phyloP scores from a whole-genome alignment of 805 yeast genomes.

The Pichia gijzeniarum region DNA sequence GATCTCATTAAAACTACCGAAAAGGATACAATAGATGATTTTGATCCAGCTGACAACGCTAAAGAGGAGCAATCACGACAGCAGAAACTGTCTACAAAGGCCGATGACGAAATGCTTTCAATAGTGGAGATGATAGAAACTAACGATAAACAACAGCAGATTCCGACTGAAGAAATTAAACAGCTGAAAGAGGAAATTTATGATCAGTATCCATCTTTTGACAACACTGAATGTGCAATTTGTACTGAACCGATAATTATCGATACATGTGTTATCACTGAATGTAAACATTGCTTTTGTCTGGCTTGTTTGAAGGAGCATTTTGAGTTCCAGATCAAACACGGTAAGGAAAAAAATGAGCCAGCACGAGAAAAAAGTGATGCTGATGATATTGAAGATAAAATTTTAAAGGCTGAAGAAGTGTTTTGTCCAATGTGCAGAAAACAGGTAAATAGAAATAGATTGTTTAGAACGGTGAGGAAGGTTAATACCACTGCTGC shows the following conservation, averaged over 20 bases:
- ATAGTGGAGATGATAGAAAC: slow-evolving; percentile 22
- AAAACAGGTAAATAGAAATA: slow-evolving; percentile 39
- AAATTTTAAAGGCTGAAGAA: slow-evolving; percentile 32
- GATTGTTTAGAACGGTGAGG: slow-evolving; percentile 38
- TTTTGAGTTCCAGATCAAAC: slow-evolving; percentile 50
- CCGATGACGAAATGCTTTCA: slow-evolving; percentile 19
- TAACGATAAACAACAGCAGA: slow-evolving; percentile 21
- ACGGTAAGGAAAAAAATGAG: not conserved
- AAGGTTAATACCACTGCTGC: slow-evolving; percentile 5
- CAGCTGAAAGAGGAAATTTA: slow-evolving; percentile 28
- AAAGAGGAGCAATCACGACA: slow-evolving; percentile 4
- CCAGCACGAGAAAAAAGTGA: not conserved
- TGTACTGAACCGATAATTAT: slow-evolving; percentile 62
- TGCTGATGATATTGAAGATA: not conserved
- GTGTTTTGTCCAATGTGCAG: slow-evolving; percentile 78
- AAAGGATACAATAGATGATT: slow-evolving; percentile 36
- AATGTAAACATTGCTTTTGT: slow-evolving; percentile 81
- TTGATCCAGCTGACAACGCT: not conserved
- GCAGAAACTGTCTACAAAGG: slow-evolving; percentile 7
- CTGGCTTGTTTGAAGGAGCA: slow-evolving; percentile 66
- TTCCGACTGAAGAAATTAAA: slow-evolving; percentile 22
- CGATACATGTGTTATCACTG: slow-evolving; percentile 47
- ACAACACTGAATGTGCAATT: slow-evolving; percentile 70
- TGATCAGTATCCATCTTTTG: slow-evolving; percentile 29
- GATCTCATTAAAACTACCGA: slow-evolving; percentile 42